phyloP scores from a whole-genome alignment of 2,329 filamentous ascomycete genomes.

The Scedosporium dehoogii region DNA sequence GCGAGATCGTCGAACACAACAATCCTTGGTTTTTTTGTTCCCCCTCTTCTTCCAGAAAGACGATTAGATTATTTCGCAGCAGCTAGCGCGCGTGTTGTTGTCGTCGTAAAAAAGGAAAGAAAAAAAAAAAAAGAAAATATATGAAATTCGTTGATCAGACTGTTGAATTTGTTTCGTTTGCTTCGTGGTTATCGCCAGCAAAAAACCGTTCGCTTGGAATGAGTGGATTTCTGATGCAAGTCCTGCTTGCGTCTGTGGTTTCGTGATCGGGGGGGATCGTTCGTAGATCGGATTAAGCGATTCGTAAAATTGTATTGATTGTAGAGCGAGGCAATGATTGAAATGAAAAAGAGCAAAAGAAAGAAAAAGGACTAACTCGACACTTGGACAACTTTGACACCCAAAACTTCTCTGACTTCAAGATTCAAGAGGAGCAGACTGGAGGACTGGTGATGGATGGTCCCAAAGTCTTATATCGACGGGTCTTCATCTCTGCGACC shows the following conservation, averaged over 20 bases:
- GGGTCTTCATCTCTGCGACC: neutral
- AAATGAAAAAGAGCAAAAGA: neutral
- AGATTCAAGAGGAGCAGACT: neutral
- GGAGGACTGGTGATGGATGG: slow-evolving; percentile 2
- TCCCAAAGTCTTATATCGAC: slow-evolving; percentile 8
- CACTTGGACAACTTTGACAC: slow-evolving; percentile 5
- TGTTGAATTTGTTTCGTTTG: neutral
- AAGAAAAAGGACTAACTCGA: neutral
- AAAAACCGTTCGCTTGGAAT: neutral
- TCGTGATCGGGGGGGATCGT: neutral
- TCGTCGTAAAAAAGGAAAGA: neutral
- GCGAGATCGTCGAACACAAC: neutral
- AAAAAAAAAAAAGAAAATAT: neutral
- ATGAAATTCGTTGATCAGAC: neutral
- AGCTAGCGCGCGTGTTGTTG: slow-evolving; percentile 2
- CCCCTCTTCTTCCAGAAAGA: neutral
- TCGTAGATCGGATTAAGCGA: neutral
- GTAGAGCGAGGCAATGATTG: neutral
- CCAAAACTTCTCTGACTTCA: slow-evolving; percentile 1
- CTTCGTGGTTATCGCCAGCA: neutral
- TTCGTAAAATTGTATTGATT: neutral
- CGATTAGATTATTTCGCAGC: slow-evolving; percentile 6
- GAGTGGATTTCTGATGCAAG: slow-evolving; percentile 2
- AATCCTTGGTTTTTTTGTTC: neutral
- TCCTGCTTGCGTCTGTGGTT: slow-evolving; percentile 1